phyloP scores from a whole-genome alignment of 169 alveolate genomes.

The Amoebophrya sp. region DNA sequence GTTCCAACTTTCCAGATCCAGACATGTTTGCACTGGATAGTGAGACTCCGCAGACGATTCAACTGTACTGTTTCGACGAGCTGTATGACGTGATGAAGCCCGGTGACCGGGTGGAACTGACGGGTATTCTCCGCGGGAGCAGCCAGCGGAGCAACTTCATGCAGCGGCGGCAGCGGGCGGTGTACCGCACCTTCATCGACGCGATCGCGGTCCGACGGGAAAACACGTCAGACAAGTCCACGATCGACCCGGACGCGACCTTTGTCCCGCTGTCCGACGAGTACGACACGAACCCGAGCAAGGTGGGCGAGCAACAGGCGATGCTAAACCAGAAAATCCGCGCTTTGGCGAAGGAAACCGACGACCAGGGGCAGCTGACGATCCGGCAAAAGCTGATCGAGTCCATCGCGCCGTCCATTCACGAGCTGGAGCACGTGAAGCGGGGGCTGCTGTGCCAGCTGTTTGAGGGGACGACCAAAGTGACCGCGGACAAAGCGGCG shows the following conservation, averaged over 20 bases:
- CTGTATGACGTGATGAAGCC: constrained; percentile 87
- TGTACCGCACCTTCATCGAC: constrained; percentile 87
- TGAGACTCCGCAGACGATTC: constrained; percentile 77
- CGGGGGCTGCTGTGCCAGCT: constrained; percentile 88
- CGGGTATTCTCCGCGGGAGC: constrained; percentile 90
- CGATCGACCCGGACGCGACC: neutral
- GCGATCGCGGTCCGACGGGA: constrained; percentile 71
- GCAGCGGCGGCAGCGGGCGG: constrained; percentile 72
- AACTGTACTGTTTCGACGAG: constrained; percentile 75
- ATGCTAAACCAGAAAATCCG: constrained; percentile 34
- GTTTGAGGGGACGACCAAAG: constrained; percentile 87
- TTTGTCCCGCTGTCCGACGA: neutral
- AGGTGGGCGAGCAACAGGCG: constrained; percentile 36
- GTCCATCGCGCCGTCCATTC: constrained; percentile 94
- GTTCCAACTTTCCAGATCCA: no score
- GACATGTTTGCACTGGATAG: no score
- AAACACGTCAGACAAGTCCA: neutral
- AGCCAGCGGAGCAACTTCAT: constrained; percentile 81
- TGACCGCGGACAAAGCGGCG: neutral
- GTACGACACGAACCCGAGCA: neutral
- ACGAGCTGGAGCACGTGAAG: constrained; percentile 90
- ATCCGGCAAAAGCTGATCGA: constrained; percentile 80
- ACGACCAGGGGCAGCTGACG: constrained; percentile 70
- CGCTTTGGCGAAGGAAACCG: constrained; percentile 63
- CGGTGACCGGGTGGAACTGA: constrained; percentile 90